phyloP scores from a whole-genome alignment of 108 stramenopile species.

The Schizochytrium sp. region DNA sequence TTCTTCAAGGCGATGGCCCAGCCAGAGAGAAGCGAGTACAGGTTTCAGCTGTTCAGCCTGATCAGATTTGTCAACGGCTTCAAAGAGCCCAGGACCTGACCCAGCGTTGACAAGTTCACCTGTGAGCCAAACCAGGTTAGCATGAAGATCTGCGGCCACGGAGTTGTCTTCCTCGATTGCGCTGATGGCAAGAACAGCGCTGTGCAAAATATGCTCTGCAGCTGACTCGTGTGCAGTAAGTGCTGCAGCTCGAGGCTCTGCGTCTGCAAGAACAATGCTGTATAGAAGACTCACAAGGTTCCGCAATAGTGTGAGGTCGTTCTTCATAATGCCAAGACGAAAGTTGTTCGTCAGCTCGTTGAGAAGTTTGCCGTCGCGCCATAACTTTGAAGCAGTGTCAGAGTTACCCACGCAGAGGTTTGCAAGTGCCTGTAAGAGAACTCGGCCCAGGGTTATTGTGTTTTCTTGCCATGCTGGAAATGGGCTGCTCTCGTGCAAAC shows the following conservation, averaged over 20 bases:
- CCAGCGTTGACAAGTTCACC: constrained; percentile 51
- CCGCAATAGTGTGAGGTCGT: neutral
- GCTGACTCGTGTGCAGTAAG: neutral
- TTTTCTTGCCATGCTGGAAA: neutral
- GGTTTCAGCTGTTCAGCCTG: neutral
- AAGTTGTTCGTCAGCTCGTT: neutral
- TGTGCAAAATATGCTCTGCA: neutral
- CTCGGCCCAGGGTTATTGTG: neutral
- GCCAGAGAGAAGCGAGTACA: constrained; percentile 49
- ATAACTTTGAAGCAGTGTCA: neutral
- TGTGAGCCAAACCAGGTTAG: constrained; percentile 16
- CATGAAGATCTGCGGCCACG: constrained; percentile 37
- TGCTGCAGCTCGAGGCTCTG: neutral
- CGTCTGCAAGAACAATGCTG: neutral
- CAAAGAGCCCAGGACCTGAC: neutral
- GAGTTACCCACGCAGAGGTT: constrained; percentile 10
- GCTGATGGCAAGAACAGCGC: constrained; percentile 27
- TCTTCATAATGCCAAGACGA: neutral
- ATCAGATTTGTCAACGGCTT: neutral
- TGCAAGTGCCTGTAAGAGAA: neutral
- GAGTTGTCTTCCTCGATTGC: neutral
- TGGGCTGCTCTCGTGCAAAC: constrained; percentile 30
- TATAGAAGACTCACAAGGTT: constrained; percentile 16
- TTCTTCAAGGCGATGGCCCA: constrained; percentile 52
- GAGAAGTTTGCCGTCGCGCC: neutral